phyloP scores from a whole-genome alignment of 352 stramenopile genomes.

The Pythium dissotocum region DNA sequence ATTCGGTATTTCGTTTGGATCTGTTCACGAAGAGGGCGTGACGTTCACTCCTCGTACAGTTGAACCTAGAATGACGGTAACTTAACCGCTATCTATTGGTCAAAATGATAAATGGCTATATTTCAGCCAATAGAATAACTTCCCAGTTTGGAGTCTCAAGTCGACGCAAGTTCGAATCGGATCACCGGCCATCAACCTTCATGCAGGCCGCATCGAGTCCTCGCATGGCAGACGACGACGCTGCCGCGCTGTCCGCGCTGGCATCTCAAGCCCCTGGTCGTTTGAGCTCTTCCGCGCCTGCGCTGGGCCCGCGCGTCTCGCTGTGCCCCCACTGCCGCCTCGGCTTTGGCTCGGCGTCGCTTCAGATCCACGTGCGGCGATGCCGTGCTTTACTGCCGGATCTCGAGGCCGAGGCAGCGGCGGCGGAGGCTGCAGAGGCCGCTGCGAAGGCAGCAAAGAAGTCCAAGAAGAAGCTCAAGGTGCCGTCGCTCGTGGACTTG shows the following conservation, averaged over 20 bases:
- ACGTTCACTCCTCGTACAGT: background rate
- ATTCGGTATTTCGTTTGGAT: no score
- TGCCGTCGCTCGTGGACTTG: conserved; percentile 61
- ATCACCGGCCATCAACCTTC: background rate
- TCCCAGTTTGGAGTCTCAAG: background rate
- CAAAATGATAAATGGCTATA: background rate
- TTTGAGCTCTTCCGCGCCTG: conserved; percentile 17
- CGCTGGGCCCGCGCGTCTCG: conserved; percentile 24
- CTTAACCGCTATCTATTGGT: background rate
- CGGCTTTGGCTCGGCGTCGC: conserved; percentile 56
- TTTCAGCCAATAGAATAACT: background rate
- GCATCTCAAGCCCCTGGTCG: conserved; percentile 21
- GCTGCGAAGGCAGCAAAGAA: conserved; percentile 21
- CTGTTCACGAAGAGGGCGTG: no score
- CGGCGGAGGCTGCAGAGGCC: conserved; percentile 14
- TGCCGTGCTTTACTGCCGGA: conserved; percentile 49
- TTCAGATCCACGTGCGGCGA: conserved; percentile 61
- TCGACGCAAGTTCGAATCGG: background rate
- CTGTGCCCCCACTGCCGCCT: conserved; percentile 59
- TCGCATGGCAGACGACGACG: conserved; percentile 37
- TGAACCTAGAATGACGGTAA: background rate
- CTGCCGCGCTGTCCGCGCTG: conserved; percentile 39
- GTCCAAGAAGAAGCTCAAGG: conserved; percentile 34
- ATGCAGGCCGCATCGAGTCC: conserved; percentile 14
- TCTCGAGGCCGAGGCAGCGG: conserved; percentile 29